phyloP scores from a whole-genome alignment of 2,329 filamentous ascomycete genomes.

The Monosporascus sp. region DNA sequence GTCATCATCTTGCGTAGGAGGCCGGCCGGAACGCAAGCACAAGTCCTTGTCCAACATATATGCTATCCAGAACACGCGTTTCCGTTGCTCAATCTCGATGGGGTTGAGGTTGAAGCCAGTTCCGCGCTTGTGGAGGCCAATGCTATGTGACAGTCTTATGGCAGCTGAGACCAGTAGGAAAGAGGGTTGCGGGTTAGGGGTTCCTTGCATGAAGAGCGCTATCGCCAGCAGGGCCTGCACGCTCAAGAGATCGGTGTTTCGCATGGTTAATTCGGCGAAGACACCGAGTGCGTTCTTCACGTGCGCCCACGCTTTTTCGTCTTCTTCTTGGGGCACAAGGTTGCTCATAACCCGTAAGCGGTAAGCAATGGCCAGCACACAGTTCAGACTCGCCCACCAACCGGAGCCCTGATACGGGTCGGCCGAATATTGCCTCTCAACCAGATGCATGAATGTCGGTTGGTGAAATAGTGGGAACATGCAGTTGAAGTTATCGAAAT shows the following conservation, averaged over 20 bases:
- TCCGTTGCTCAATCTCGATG: slow-evolving; percentile 86
- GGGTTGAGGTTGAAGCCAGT: slow-evolving; percentile 90
- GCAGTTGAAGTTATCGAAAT: slow-evolving; percentile 98
- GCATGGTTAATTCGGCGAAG: slow-evolving; percentile 87
- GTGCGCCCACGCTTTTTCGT: slow-evolving; percentile 91
- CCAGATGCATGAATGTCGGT: slow-evolving; percentile 95
- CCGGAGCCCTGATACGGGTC: slow-evolving; percentile 93
- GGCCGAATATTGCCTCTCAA: slow-evolving; percentile 86
- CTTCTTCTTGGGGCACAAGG: slow-evolving; percentile 82
- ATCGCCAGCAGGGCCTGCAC: slow-evolving; percentile 93
- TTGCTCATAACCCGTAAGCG: slow-evolving; percentile 94
- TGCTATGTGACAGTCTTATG: slow-evolving; percentile 85
- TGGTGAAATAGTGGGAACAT: slow-evolving; percentile 98
- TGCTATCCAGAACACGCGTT: slow-evolving; percentile 61
- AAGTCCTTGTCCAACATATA: slow-evolving; percentile 63
- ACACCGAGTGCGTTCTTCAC: slow-evolving; percentile 96
- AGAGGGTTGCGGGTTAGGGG: slow-evolving; percentile 90
- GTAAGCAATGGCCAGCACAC: slow-evolving; percentile 88
- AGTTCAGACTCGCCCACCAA: slow-evolving; percentile 97
- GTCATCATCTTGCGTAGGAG: slow-evolving; percentile 58
- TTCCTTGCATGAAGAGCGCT: slow-evolving; percentile 91
- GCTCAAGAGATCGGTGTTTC: slow-evolving; percentile 90
- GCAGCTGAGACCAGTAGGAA: slow-evolving; percentile 89
- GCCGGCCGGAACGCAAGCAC: slow-evolving; percentile 53
- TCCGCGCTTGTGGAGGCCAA: slow-evolving; percentile 90